Evolutionary conservation across 352 stramenopile genomes (phyloP).

Genomic region (Salisapilia sapeloensis): DNA sequence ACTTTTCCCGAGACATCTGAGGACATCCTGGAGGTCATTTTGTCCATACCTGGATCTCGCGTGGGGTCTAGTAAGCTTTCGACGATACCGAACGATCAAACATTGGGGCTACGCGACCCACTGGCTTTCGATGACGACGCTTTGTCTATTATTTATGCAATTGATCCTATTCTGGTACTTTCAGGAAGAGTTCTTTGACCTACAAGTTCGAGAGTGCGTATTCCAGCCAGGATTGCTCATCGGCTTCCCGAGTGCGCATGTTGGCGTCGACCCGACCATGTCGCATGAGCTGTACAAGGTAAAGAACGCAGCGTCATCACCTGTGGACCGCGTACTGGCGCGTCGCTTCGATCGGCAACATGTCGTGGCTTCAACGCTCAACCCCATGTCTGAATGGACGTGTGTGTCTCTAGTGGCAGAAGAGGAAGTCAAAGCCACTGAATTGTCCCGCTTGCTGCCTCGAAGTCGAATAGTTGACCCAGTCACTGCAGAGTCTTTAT

Average conservation of each 20-base stretch:
- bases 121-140: slow-evolving; percentile 39
- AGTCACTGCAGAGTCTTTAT: slow-evolving; percentile 8
- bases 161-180: slow-evolving; percentile 24
- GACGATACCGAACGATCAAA: too few species aligned
- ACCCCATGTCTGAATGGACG: slow-evolving; percentile 30
- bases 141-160: slow-evolving; percentile 25
- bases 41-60: too few species aligned
- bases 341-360: slow-evolving; percentile 49
- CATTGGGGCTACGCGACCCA: slow-evolving; percentile 50
- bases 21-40: too few species aligned
- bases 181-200: slow-evolving; percentile 20
- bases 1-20: too few species aligned
- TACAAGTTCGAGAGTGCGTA: slow-evolving; percentile 49
- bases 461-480: slow-evolving; percentile 25
- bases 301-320: slow-evolving; percentile 5
- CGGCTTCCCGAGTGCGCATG: slow-evolving; percentile 5
- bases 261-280: neutral
- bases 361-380: slow-evolving; percentile 6
- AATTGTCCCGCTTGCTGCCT: slow-evolving; percentile 37
- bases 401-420: slow-evolving; percentile 30
- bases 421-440: slow-evolving; percentile 11
- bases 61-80: too few species aligned
- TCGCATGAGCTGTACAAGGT: slow-evolving; percentile 1
- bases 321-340: slow-evolving; percentile 25
- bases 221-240: slow-evolving; percentile 10